These are phyloP conservation scores for Penicillium crystallinum DNA, from an alignment of 495 filamentous ascomycete genomes.

Conservation along the genomic window DNA sequence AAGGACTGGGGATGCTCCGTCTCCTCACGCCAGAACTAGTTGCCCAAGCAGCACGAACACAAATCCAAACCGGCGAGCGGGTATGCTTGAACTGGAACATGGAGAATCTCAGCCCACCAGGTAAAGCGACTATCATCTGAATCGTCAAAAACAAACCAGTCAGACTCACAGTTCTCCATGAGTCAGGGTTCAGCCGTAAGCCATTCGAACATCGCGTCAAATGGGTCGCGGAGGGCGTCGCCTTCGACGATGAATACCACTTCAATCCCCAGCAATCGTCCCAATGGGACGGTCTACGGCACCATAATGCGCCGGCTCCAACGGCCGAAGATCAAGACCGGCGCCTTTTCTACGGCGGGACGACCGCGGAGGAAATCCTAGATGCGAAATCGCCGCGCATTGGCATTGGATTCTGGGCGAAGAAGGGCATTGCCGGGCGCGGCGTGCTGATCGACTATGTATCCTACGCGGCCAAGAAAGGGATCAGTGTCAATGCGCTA, in stretches of 20 bases:
- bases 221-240: conserved; percentile 41
- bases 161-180: neutral
- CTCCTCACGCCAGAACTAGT: conserved; percentile 47
- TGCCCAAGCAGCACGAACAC: conserved; percentile 38
- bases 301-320: conserved; percentile 41
- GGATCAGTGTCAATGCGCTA: conserved; percentile 51
- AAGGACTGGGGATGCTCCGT: conserved; percentile 50
- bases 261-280: conserved; percentile 73
- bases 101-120: conserved; percentile 43
- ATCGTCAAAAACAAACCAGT: neutral
- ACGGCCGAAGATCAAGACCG: conserved; percentile 31
- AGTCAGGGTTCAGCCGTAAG: conserved; percentile 48
- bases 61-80: conserved; percentile 46
- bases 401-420: conserved; percentile 45
- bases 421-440: conserved; percentile 50
- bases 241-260: conserved; percentile 63
- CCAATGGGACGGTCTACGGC: conserved; percentile 77
- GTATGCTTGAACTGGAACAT: conserved; percentile 50
- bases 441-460: conserved; percentile 53
- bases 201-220: conserved; percentile 55
- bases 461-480: conserved; percentile 42
- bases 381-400: conserved; percentile 49
- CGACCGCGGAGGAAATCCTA: conserved; percentile 47
- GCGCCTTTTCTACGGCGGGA: conserved; percentile 50
- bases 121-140: conserved; percentile 10